phyloP scores from a whole-genome alignment of 163 green algal genomes.

The Volvox carteri region DNA sequence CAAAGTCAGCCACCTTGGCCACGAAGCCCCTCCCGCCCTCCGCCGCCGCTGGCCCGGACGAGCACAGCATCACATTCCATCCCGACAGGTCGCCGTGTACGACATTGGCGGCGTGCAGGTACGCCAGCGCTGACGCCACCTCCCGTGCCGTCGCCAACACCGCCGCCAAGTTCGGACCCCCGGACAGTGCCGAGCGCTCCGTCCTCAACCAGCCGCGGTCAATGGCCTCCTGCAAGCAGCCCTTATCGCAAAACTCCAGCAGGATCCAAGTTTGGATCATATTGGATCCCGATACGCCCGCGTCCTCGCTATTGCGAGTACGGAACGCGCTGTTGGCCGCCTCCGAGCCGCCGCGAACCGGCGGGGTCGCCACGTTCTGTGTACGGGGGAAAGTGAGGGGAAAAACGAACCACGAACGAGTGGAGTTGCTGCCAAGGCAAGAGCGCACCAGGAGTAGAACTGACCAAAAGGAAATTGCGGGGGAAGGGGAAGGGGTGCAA shows the following conservation, averaged over 20 bases:
- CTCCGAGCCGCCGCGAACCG: neutral
- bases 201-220: constrained; percentile 71
- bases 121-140: constrained; percentile 72
- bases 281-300: neutral
- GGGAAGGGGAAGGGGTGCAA: too few species aligned
- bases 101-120: constrained; percentile 75
- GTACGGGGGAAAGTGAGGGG: too few species aligned
- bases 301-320: neutral
- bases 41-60: constrained; percentile 15
- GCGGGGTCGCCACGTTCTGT: too few species aligned
- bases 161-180: constrained; percentile 58
- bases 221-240: constrained; percentile 70
- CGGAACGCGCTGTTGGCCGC: neutral
- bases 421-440: too few species aligned
- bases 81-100: constrained; percentile 75
- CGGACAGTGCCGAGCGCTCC: constrained; percentile 48
- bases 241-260: constrained; percentile 68
- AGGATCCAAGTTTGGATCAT: constrained; percentile 53
- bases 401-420: too few species aligned
- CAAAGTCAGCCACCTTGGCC: constrained; percentile 79
- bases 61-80: constrained; percentile 64
- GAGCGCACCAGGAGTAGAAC: too few species aligned
- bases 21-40: constrained; percentile 64
- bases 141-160: constrained; percentile 68
- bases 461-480: too few species aligned